phyloP scores from a whole-genome alignment of 345 rosid species.

The Salix koriyanagi region DNA sequence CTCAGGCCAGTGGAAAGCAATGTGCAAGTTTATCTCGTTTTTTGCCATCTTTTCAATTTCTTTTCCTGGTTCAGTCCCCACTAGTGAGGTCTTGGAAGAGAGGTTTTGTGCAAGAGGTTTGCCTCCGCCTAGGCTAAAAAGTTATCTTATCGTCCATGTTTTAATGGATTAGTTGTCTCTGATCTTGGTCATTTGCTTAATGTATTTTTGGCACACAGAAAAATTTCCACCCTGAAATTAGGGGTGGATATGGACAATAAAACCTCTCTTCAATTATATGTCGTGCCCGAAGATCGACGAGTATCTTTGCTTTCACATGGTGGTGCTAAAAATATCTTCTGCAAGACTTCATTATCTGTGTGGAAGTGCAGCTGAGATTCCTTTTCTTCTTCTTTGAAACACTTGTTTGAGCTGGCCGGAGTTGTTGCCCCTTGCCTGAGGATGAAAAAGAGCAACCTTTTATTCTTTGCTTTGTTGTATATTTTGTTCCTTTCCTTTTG shows the following conservation, averaged over 20 bases:
- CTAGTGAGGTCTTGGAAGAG: constrained; percentile 46
- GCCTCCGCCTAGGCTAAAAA: constrained; percentile 41
- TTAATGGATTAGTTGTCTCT: neutral
- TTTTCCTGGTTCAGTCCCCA: neutral
- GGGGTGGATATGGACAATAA: neutral
- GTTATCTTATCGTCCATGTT: neutral
- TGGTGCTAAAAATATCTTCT: neutral
- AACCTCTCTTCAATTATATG: neutral
- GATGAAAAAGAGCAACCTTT: neutral
- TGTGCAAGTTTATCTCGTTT: neutral
- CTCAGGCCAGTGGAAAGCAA: neutral
- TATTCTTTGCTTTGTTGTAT: neutral
- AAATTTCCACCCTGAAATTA: neutral
- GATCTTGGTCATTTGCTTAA: neutral
- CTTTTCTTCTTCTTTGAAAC: too few relatives aligned
- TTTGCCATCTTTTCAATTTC: neutral
- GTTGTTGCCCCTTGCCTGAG: neutral
- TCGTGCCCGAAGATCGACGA: neutral
- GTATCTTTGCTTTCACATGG: neutral
- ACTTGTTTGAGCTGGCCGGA: neutral
- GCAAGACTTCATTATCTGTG: neutral
- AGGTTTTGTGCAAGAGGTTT: constrained; percentile 35
- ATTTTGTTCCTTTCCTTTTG: neutral
- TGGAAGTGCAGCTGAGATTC: too few relatives aligned
- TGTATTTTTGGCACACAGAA: neutral